Conservation (phyloP, 805 yeast genomes). For the Nakazawaea populi region DNA sequence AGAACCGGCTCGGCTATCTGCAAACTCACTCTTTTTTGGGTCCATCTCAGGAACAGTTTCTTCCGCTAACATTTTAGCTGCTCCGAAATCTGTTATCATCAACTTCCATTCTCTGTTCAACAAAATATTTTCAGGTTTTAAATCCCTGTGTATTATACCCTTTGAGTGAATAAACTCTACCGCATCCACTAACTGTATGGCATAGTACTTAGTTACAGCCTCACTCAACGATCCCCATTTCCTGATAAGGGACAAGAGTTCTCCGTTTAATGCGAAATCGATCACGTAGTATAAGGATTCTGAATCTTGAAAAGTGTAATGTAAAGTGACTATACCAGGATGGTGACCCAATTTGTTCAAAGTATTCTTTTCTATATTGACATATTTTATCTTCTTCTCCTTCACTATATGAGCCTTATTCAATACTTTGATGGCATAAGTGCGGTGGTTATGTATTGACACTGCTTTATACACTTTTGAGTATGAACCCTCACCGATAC, state of each 20-base stretch:
- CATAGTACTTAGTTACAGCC: constrained; percentile 69
- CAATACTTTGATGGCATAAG: constrained; percentile 87
- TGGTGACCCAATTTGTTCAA: constrained; percentile 83
- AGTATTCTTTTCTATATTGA: constrained; percentile 78
- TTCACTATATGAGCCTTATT: constrained; percentile 79
- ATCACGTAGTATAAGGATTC: constrained; percentile 83
- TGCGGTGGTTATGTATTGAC: constrained; percentile 64
- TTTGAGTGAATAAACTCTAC: constrained; percentile 81
- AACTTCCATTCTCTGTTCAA: constrained; percentile 80
- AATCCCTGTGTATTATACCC: constrained; percentile 89
- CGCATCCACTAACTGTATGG: constrained; percentile 85
- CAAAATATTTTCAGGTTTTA: constrained; percentile 90
- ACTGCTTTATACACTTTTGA: constrained; percentile 88
- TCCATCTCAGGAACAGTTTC: constrained; percentile 10
- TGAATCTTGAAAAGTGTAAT: constrained; percentile 93
- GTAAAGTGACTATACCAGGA: constrained; percentile 89
- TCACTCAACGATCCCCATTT: constrained; percentile 76
- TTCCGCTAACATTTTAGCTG: constrained; percentile 75
- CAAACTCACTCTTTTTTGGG: constrained; percentile 19
- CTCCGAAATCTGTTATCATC: constrained; percentile 95
- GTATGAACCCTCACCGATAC: constrained; percentile 93
- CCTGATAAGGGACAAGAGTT: constrained; percentile 72
- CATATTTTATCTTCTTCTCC: constrained; percentile 81
- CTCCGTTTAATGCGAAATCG: constrained; percentile 96
- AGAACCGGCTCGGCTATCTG: constrained; percentile 49